These are phyloP conservation scores for Wickerhamiella sorbophila DNA, from an alignment of 805 yeast genomes.

Conservation along the genomic window DNA sequence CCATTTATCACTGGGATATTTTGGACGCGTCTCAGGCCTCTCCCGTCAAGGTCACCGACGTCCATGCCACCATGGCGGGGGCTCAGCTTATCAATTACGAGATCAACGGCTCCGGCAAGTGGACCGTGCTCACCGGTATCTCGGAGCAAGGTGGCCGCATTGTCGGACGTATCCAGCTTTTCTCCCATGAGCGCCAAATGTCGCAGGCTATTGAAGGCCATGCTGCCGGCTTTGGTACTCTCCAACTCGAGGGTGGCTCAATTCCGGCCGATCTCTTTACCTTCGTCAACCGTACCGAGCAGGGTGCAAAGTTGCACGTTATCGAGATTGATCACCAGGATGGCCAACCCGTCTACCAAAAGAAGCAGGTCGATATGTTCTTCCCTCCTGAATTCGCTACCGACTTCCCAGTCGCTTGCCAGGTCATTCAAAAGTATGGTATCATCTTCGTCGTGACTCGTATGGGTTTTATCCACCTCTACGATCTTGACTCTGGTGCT, in stretches of 20 bases:
- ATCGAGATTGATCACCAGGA: constrained; percentile 93
- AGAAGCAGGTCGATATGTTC: constrained; percentile 83
- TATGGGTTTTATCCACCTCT: constrained; percentile 90
- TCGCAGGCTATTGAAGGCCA: constrained; percentile 98
- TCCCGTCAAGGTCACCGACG: constrained; percentile 68
- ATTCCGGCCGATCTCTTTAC: constrained; percentile 75
- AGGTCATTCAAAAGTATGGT: constrained; percentile 75
- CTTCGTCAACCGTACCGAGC: constrained; percentile 77
- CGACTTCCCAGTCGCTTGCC: constrained; percentile 92
- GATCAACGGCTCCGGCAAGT: constrained; percentile 61
- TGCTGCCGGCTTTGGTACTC: constrained; percentile 75
- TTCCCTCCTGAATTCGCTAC: constrained; percentile 93
- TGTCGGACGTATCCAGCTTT: constrained; percentile 92
- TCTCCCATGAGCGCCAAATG: constrained; percentile 72
- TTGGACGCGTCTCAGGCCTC: constrained; percentile 64
- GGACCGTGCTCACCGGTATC: constrained; percentile 94
- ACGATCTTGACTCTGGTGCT: constrained; percentile 84
- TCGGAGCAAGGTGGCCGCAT: constrained; percentile 87
- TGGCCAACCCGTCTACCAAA: constrained; percentile 65
- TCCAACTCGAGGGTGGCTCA: constrained; percentile 59
- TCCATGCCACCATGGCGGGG: constrained; percentile 62
- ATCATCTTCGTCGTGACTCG: constrained; percentile 81
- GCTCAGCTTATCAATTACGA: constrained; percentile 86
- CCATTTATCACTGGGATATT: constrained; percentile 69
- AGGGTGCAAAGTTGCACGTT: constrained; percentile 76